Conservation (phyloP, 2,329 filamentous ascomycete species). For the Aspergillus fumigatus region DNA sequence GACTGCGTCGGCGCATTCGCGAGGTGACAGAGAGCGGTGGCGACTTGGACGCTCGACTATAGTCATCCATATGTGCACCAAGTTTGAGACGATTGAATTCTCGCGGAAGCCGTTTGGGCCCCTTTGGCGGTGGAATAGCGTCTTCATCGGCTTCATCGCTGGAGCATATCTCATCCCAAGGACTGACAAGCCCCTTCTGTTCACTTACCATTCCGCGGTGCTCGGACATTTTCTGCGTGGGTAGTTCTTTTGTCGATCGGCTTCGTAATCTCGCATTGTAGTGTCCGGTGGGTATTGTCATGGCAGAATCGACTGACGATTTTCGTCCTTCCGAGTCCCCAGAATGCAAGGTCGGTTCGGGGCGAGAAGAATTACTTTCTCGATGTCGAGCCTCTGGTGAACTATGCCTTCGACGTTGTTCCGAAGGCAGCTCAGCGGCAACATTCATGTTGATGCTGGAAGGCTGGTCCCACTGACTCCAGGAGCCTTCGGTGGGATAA, state of each 20-base stretch:
- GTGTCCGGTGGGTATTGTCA: conserved; percentile 25
- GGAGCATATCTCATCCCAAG: conserved; percentile 8
- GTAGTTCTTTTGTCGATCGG: conserved; percentile 12
- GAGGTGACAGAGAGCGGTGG: conserved; percentile 35
- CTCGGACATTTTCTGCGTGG: not conserved
- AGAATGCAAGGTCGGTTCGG: not conserved
- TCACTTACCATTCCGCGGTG: not conserved
- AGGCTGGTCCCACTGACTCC: conserved; percentile 36
- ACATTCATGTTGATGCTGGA: conserved; percentile 13
- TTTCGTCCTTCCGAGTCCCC: conserved; percentile 1
- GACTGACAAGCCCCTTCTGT: not conserved
- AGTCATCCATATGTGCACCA: conserved; percentile 15
- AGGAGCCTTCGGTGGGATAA: conserved; percentile 38
- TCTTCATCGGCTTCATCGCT: conserved; percentile 23
- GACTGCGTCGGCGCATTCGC: conserved; percentile 33
- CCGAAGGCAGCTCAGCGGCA: conserved; percentile 2
- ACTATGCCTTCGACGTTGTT: conserved; percentile 13
- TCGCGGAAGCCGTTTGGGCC: not conserved
- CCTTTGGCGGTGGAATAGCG: not conserved
- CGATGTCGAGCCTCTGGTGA: conserved; percentile 8
- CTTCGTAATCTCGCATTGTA: conserved; percentile 27
- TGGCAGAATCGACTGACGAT: conserved; percentile 12
- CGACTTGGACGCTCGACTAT: conserved; percentile 27
- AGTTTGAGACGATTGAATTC: not conserved
- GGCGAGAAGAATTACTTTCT: conserved; percentile 3